Percentiles rank a stretch among this genome's conserved stretches.
phyloP scores from a whole-genome alignment of 495 filamentous ascomycete species.

The Glonium stellatum region DNA sequence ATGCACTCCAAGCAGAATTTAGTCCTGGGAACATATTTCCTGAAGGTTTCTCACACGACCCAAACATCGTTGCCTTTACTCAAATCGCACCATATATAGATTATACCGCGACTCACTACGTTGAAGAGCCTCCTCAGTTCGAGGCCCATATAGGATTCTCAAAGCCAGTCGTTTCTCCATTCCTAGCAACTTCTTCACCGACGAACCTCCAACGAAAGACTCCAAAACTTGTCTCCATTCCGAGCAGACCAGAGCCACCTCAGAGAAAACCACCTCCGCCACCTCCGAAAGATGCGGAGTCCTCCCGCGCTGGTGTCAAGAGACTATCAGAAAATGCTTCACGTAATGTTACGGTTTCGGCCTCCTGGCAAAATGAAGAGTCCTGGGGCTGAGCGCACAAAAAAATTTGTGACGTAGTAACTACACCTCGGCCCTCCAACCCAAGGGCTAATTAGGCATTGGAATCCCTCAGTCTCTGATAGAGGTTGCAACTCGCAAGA shows the following conservation, averaged over 20 bases:
- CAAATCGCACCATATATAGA: not conserved
- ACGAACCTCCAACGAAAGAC: not conserved
- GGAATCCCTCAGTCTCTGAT: no score
- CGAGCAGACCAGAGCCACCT: not conserved
- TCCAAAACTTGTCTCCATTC: not conserved
- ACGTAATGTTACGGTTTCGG: no score
- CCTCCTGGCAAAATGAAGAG: no score
- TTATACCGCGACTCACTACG: not conserved
- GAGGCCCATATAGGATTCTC: not conserved
- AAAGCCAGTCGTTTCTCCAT: not conserved
- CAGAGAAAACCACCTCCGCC: not conserved
- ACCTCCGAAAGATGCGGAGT: not conserved
- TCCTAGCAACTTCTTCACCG: not conserved
- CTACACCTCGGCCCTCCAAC: no score
- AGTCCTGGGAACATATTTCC: not conserved
- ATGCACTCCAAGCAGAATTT: not conserved
- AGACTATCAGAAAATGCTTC: not conserved
- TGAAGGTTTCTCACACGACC: not conserved
- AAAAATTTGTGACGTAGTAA: no score
- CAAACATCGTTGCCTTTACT: not conserved
- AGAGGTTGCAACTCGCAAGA: no score
- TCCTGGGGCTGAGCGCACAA: no score
- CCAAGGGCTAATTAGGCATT: no score
- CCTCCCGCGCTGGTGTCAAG: not conserved
- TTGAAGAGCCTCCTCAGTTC: not conserved